A percentile compares a stretch with the other conserved stretches of the same genome.
Evolutionary conservation across 257 asterid genomes (phyloP).

Genomic region (Craterostigma plantagineum): DNA sequence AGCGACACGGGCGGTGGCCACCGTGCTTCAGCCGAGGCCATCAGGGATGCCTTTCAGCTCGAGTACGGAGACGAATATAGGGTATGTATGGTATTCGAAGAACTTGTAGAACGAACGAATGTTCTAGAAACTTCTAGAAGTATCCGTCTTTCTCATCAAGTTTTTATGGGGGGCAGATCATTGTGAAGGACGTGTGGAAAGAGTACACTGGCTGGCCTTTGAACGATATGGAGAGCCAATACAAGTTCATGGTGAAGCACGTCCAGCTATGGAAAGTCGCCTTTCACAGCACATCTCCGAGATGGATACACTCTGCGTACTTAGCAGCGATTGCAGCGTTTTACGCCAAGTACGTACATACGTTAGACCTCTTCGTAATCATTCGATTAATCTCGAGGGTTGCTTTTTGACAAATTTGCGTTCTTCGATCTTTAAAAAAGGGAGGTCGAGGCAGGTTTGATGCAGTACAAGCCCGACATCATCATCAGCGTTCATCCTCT

Average conservation of each 20-base stretch:
- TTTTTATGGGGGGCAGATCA: constrained; percentile 36
- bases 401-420: not conserved
- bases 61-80: constrained; percentile 24
- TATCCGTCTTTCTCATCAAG: too few relatives aligned
- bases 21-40: constrained; percentile 34
- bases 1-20: constrained; percentile 90
- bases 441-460: constrained; percentile 94
- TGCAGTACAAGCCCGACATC: constrained; percentile 95
- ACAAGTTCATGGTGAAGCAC: constrained; percentile 93
- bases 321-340: constrained; percentile 94
- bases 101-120: too few relatives aligned
- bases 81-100: too few relatives aligned
- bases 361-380: not conserved
- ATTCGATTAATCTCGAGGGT: not conserved
- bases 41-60: constrained; percentile 20
- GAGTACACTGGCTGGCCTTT: constrained; percentile 95
- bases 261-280: constrained; percentile 90
- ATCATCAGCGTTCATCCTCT: constrained; percentile 96
- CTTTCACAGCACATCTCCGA: constrained; percentile 87
- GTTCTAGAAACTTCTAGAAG: too few relatives aligned
- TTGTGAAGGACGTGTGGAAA: constrained; percentile 94
- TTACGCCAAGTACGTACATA: constrained; percentile 55
- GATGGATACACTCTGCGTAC: constrained; percentile 75
- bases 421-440: constrained; percentile 13
- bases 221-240: constrained; percentile 85